A percentile compares a stretch with the other conserved stretches of the same genome.
Evolutionary conservation across 768 basidiomycete genomes (phyloP).

Genomic region (Boletales sp.): DNA sequence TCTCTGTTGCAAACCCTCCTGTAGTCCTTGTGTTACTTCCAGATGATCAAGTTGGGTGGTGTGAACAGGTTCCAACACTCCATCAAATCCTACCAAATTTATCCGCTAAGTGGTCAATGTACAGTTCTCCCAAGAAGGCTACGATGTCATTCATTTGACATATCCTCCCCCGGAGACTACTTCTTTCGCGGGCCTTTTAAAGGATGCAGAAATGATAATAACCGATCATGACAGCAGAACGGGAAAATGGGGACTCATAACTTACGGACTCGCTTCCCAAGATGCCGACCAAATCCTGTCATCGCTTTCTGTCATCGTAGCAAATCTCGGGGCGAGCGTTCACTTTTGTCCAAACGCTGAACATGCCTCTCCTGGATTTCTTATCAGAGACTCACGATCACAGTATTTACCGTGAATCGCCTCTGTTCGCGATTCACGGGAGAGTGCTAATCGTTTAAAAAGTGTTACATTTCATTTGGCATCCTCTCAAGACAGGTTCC

Average conservation of each 20-base stretch:
- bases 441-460: conserved; percentile 10
- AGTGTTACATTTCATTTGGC: conserved; percentile 34
- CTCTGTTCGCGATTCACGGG: neutral
- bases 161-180: neutral
- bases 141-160: conserved; percentile 11
- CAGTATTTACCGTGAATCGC: conserved; percentile 27
- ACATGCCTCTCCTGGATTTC: conserved; percentile 21
- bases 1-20: conserved; percentile 27
- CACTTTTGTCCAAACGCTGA: conserved; percentile 34
- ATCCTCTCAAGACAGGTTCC: conserved; percentile 33
- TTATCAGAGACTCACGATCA: conserved; percentile 23
- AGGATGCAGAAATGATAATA: conserved; percentile 13
- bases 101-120: neutral
- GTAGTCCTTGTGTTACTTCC: conserved; percentile 30
- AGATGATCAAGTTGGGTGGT: conserved; percentile 33
- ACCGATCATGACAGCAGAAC: conserved; percentile 2
- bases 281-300: conserved; percentile 17
- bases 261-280: conserved; percentile 28
- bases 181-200: conserved; percentile 16
- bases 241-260: conserved; percentile 28
- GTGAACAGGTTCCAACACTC: conserved; percentile 29
- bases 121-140: conserved; percentile 39
- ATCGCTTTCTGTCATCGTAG: conserved; percentile 1
- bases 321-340: conserved; percentile 28
- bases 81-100: no score